Conservation (phyloP, 805 yeast species). For the Middelhovenomyces tepae region DNA sequence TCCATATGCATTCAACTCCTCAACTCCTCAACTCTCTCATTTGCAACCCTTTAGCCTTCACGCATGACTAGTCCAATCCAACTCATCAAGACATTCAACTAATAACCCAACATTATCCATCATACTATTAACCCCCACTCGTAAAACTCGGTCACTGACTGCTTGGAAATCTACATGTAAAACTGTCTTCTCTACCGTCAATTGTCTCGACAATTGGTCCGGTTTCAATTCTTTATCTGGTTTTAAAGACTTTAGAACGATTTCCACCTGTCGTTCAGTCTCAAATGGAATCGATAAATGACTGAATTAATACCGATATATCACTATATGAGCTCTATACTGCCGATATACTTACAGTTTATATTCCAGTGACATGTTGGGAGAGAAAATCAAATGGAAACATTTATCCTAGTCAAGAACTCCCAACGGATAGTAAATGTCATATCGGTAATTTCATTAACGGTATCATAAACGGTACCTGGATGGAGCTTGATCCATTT, state of each 20-base stretch:
- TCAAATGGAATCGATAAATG: conserved; percentile 57
- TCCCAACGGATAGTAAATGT: no score
- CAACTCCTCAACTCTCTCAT: no score
- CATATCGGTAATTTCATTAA: no score
- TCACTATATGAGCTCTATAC: no score
- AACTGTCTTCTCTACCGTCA: conserved; percentile 28
- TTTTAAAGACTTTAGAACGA: conserved; percentile 50
- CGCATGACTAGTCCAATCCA: conserved; percentile 28
- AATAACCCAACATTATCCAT: conserved; percentile 70
- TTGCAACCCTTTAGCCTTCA: no score
- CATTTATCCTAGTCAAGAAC: no score
- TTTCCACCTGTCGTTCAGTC: conserved; percentile 46
- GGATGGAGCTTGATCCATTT: no score
- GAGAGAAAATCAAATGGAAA: no score
- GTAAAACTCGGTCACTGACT: conserved; percentile 59
- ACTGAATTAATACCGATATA: conserved; percentile 5
- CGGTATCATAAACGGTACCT: no score
- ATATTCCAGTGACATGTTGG: no score
- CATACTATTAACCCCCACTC: conserved; percentile 78
- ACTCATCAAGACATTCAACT: conserved; percentile 71
- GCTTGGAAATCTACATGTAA: conserved; percentile 48
- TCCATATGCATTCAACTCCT: neutral
- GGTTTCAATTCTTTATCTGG: conserved; percentile 82
- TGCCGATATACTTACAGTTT: no score
- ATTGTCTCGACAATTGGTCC: conserved; percentile 48